A percentile compares a stretch with the other conserved stretches of the same genome.
These are phyloP conservation scores for Pinus taeda DNA, from an alignment of 75 land plant species.

Conservation along the genomic window DNA sequence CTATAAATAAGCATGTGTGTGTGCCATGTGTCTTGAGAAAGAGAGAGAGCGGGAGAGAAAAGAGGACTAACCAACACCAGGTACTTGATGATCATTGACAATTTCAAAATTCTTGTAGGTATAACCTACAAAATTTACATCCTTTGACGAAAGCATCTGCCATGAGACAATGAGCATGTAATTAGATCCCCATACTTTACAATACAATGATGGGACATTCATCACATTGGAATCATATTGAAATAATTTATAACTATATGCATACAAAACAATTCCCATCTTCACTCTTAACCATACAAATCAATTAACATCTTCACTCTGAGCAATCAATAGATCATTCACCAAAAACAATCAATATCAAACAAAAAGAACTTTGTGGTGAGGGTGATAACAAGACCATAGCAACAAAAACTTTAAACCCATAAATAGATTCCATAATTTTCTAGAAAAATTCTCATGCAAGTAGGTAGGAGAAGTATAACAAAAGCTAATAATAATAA, in stretches of 20 bases:
- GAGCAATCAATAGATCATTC: neutral
- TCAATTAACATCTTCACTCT: neutral
- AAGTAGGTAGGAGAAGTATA: too few species aligned
- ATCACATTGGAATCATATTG: neutral
- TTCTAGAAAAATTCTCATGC: too few species aligned
- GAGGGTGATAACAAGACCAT: neutral
- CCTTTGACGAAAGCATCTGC: constrained; percentile 97
- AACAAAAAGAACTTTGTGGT: neutral
- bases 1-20: neutral
- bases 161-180: neutral
- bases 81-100: constrained; percentile 60
- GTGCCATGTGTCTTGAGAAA: neutral
- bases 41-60: neutral
- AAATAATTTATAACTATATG: neutral
- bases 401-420: too few species aligned
- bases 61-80: constrained; percentile 67
- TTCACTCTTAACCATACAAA: neutral
- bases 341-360: neutral
- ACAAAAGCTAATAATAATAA: too few species aligned
- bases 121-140: constrained; percentile 94
- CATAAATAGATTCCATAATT: too few species aligned
- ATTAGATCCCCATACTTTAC: neutral
- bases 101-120: constrained; percentile 97
- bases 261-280: neutral
- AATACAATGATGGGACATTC: neutral